Percentiles rank a stretch among this genome's conserved stretches.
Conservation (phyloP, 495 filamentous ascomycete species). For the Hyaloscypha hepaticicola region DNA sequence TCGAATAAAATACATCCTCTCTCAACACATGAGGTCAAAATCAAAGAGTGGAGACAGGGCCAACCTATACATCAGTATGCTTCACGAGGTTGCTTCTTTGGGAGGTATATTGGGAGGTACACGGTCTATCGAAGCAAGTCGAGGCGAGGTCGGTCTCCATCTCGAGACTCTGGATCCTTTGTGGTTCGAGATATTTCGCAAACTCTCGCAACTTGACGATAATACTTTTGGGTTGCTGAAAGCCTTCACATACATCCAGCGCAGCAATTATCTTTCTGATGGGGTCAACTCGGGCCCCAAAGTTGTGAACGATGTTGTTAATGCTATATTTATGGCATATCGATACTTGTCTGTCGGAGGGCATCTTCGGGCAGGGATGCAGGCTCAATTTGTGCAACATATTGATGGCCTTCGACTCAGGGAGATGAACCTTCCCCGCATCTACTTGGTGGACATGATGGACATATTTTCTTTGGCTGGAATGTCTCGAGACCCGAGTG, state of each 20-base stretch:
- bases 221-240: not conserved
- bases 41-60: not conserved
- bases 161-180: not conserved
- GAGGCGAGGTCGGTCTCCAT: not conserved
- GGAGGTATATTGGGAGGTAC: not conserved
- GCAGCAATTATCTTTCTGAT: not conserved
- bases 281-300: not conserved
- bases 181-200: not conserved
- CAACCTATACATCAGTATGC: not conserved
- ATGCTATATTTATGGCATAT: not conserved
- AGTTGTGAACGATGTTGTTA: not conserved
- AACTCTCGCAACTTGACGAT: not conserved
- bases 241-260: not conserved
- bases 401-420: not conserved
- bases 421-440: not conserved
- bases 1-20: not conserved
- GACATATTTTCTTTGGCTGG: not conserved
- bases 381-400: not conserved
- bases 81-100: not conserved
- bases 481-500: not conserved
- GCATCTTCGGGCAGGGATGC: not conserved
- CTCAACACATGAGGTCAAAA: not conserved
- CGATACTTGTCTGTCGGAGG: not conserved
- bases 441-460: not conserved
- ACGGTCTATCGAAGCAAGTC: not conserved